These are phyloP conservation scores for Lasiodiplodia citricola DNA, from an alignment of 2,329 filamentous ascomycete genomes.

Conservation along the genomic window DNA sequence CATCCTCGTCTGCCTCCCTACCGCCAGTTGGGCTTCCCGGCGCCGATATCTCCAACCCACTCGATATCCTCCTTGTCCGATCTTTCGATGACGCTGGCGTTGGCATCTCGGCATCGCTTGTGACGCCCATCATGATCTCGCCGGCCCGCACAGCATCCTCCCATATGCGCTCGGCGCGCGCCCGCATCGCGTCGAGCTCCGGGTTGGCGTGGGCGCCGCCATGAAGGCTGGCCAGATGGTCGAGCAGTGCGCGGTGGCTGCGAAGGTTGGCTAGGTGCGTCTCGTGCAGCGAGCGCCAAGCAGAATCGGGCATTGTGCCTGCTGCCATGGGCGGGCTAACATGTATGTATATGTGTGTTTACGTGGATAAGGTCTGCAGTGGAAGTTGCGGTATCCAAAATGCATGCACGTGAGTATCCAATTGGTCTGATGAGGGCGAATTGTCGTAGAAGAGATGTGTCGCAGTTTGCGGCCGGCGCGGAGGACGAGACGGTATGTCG, in stretches of 20 bases:
- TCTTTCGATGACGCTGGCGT: background rate
- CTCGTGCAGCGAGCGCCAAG: constrained; percentile 10
- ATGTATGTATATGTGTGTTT: background rate
- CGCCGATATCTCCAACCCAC: background rate
- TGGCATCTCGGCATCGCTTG: background rate
- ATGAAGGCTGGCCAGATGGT: constrained; percentile 6
- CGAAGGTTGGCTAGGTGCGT: constrained; percentile 21
- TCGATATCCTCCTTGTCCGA: background rate
- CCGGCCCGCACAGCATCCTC: constrained; percentile 14
- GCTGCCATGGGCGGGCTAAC: background rate
- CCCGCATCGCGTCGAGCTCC: constrained; percentile 17
- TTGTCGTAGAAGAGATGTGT: background rate
- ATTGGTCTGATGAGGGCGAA: background rate
- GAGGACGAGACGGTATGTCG: background rate
- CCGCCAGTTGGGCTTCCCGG: background rate
- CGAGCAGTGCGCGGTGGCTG: constrained; percentile 21
- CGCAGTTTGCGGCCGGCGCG: background rate
- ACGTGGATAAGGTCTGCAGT: background rate
- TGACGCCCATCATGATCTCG: background rate
- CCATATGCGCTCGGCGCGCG: constrained; percentile 18
- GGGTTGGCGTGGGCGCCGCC: background rate
- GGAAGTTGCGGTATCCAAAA: background rate
- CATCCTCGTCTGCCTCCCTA: background rate
- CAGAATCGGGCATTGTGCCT: background rate
- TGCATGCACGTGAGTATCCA: background rate